These are phyloP conservation scores for Biscutella laevigata DNA, from an alignment of 441 rosid species.

Conservation along the genomic window DNA sequence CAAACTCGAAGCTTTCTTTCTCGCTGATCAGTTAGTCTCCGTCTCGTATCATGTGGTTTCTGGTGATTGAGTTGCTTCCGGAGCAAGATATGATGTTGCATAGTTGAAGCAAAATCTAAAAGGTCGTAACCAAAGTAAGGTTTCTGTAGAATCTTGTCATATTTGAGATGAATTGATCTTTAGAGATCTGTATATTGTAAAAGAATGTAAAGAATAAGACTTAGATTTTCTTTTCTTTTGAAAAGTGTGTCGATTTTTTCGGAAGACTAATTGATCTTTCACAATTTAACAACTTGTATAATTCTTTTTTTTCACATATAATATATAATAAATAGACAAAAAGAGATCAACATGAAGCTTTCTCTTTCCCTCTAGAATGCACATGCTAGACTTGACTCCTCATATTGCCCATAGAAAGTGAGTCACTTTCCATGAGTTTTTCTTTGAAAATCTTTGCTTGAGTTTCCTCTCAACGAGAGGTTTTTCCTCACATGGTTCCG, in stretches of 20 bases:
- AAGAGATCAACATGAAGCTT: conserved; percentile 19
- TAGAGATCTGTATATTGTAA: not conserved
- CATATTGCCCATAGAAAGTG: conserved; percentile 28
- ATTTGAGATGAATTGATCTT: not conserved
- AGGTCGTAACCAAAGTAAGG: conserved; percentile 12
- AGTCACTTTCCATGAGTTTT: conserved; percentile 39
- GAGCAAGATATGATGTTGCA: conserved; percentile 25
- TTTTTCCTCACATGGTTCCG: conserved; percentile 27
- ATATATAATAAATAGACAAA: not conserved
- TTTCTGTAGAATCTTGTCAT: conserved; percentile 15
- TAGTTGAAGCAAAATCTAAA: conserved; percentile 15
- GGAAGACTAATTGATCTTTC: not conserved
- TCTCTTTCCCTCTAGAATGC: conserved; percentile 33
- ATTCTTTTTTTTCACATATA: too few species aligned
- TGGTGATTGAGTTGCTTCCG: conserved; percentile 33
- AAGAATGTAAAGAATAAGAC: not conserved
- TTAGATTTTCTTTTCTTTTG: not conserved
- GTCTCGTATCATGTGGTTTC: conserved; percentile 36
- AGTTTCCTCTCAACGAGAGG: conserved; percentile 41
- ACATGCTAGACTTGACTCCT: conserved; percentile 27
- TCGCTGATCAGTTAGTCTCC: conserved; percentile 38
- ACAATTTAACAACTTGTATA: not conserved
- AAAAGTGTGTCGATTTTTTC: not conserved
- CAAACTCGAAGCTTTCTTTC: conserved; percentile 40
- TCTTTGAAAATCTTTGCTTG: conserved; percentile 47